Conservation (phyloP, 805 yeast species). For the Candida krabiensis region DNA sequence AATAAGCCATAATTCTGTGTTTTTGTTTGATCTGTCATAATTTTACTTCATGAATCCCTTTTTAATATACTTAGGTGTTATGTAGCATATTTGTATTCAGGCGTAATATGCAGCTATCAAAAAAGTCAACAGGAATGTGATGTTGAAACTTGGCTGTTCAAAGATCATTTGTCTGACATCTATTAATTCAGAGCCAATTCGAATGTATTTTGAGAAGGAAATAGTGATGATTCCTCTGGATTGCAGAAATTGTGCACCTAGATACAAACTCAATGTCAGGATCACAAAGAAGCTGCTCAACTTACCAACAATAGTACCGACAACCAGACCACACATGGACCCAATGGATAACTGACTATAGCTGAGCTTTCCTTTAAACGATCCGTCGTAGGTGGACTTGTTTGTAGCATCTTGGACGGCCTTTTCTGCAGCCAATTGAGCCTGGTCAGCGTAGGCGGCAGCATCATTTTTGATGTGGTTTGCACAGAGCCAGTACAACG, state of each 20-base stretch:
- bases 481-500: conserved; percentile 16
- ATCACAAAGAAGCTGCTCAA: conserved; percentile 54
- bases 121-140: conserved; percentile 54
- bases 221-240: conserved; percentile 51
- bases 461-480: conserved; percentile 24
- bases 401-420: conserved; percentile 11
- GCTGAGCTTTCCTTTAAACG: conserved; percentile 49
- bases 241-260: conserved; percentile 53
- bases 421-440: conserved; percentile 10
- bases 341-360: conserved; percentile 66
- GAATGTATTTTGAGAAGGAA: conserved; percentile 37
- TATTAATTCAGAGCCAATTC: conserved; percentile 38
- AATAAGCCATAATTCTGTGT: conserved; percentile 31
- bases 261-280: conserved; percentile 44
- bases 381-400: conserved; percentile 31
- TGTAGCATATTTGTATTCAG: conserved; percentile 3
- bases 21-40: not conserved
- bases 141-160: conserved; percentile 61
- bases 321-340: conserved; percentile 56
- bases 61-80: no score
- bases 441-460: conserved; percentile 13
- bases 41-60: no score
- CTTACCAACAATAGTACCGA: conserved; percentile 64
- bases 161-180: conserved; percentile 53
- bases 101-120: conserved; percentile 59